Percentiles rank a stretch among this genome's conserved stretches.
These are phyloP conservation scores for Solanum hybrid DNA, from an alignment of 305 asterid species.

Conservation along the genomic window DNA sequence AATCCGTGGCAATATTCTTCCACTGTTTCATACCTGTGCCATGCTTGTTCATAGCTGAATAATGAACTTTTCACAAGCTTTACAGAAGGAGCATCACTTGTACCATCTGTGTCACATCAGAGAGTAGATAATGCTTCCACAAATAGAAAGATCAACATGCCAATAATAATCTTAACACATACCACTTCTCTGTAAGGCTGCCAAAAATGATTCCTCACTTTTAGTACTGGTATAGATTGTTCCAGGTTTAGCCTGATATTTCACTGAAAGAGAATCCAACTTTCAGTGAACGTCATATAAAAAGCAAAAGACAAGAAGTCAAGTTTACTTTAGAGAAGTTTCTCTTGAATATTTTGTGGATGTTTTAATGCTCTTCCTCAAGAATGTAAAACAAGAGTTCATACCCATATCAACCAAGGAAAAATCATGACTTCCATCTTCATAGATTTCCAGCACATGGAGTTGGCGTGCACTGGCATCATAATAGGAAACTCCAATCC, in stretches of 20 bases:
- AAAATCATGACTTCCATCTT: conserved; percentile 57
- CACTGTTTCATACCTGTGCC: conserved; percentile 66
- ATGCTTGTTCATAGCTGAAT: conserved; percentile 92
- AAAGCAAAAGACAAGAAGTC: conserved; percentile 12
- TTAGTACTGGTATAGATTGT: conserved; percentile 86
- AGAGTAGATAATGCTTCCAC: neutral
- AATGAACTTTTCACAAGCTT: conserved; percentile 86
- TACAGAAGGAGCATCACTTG: conserved; percentile 52
- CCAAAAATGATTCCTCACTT: conserved; percentile 71
- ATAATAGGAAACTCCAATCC: conserved; percentile 83
- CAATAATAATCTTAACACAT: conserved; percentile 16
- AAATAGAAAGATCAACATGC: conserved; percentile 14
- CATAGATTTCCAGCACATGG: conserved; percentile 81
- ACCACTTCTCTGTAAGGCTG: conserved; percentile 79
- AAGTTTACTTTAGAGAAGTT: neutral
- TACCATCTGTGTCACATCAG: conserved; percentile 43
- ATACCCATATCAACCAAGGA: conserved; percentile 84
- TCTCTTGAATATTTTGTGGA: neutral
- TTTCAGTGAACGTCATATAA: neutral
- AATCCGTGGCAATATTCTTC: neutral
- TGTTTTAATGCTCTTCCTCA: neutral
- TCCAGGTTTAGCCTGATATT: conserved; percentile 82
- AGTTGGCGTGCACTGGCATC: conserved; percentile 69
- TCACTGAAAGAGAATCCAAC: conserved; percentile 39
- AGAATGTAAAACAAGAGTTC: neutral